Evolutionary conservation across 345 rosid species (phyloP), one percentile per base, ranked within the genome.

Genomic region (Nephelium lappaceum): DNA sequence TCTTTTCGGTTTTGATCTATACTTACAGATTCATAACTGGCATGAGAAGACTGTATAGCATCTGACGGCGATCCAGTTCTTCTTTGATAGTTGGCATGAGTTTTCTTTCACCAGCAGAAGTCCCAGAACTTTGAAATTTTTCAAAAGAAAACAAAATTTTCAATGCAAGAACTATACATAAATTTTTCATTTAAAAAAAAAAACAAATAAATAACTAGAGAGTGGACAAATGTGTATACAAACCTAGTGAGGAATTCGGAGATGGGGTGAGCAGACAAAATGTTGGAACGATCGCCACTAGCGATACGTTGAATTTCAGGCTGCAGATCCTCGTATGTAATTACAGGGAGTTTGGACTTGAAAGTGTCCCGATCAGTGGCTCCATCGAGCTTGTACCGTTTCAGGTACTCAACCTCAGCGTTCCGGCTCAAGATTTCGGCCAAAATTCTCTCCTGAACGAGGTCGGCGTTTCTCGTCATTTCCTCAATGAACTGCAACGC

Each of bases 1-100:
- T n/a, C n/a, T 18, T 55, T 16, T 31, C 3, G 36, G 36, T 14
- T 45, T 18, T 62, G 2, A 45, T 8, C 27, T 77, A 65, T 57
- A 87, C 95, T 80, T 85, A 96, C 97, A 96, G 90, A 86, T 96
- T 96, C 99, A 96, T 96, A 27, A 96, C 98, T 24, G 99, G 99
- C 95, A 91, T 91, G 71, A 96, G 93, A 41, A 96, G 93, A 82
- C 97, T 94, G 84, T 96, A 96, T 15, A 96, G 89, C 69, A 85
- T 80, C 81, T 89, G 96, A 25, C 98, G 97, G 76, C 99, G 99
- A 78, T 90, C 97, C 70, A 91, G 84, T 86, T 96, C 99, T 84
- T 94, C 98, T 53, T 58, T 81, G 81, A 94, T 96, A 36, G 99
- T 91, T 1, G 99, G 99, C 99, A 96, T 92, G 76, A 94, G 86